Evolutionary conservation across 805 yeast species (phyloP).

Genomic region (Teunomyces panamensis): DNA sequence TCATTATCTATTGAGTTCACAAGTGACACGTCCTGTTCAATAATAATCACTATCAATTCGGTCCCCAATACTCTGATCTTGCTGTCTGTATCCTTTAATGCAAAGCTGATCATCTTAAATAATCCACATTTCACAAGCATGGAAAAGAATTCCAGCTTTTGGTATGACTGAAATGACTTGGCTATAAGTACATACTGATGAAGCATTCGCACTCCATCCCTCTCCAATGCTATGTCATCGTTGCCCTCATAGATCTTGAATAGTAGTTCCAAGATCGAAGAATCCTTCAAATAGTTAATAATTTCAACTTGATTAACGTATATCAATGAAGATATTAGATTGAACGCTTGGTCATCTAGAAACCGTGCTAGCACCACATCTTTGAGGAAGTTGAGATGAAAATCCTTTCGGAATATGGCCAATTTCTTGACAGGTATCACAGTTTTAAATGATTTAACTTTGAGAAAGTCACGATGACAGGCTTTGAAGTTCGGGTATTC

Average conservation of each 20-base stretch:
- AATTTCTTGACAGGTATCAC: constrained; percentile 55
- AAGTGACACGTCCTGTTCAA: constrained; percentile 77
- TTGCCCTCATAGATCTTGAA: constrained; percentile 51
- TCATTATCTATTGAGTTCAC: constrained; percentile 23
- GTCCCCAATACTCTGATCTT: constrained; percentile 67
- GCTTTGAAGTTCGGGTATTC: constrained; percentile 80
- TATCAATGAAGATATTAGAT: constrained; percentile 63
- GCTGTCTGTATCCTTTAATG: constrained; percentile 51
- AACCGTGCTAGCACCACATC: constrained; percentile 83
- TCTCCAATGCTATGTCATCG: constrained; percentile 17
- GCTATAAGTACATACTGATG: constrained; percentile 80
- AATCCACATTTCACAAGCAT: constrained; percentile 66
- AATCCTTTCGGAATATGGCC: constrained; percentile 65
- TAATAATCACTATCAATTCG: constrained; percentile 73
- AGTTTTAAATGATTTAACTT: constrained; percentile 62
- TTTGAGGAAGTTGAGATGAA: constrained; percentile 73
- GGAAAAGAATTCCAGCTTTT: constrained; percentile 63
- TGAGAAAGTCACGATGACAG: constrained; percentile 66
- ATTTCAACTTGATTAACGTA: constrained; percentile 67
- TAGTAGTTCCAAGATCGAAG: constrained; percentile 51
- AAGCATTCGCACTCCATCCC: constrained; percentile 74
- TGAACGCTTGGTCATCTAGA: constrained; percentile 76
- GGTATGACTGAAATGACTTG: constrained; percentile 58
- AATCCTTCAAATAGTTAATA: constrained; percentile 53
- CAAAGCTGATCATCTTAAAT: constrained; percentile 66